phyloP scores from a whole-genome alignment of 805 yeast genomes.

The Yamadazyma olivae region DNA sequence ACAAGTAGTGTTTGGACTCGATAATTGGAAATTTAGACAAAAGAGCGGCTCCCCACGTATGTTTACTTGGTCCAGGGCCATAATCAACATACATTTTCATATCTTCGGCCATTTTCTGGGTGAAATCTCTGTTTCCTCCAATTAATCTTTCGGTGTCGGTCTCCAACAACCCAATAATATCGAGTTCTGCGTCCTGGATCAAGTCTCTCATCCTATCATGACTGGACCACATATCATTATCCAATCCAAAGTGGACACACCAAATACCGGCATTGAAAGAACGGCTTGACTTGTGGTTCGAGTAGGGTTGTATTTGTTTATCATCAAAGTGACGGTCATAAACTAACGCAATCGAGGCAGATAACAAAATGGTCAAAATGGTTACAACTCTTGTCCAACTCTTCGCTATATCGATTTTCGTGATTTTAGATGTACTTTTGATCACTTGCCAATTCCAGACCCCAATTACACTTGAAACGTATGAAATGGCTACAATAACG shows the following conservation, averaged over 20 bases:
- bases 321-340: slow-evolving; percentile 40
- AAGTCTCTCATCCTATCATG: slow-evolving; percentile 87
- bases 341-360: slow-evolving; percentile 53
- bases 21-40: slow-evolving; percentile 92
- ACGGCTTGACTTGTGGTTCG: slow-evolving; percentile 43
- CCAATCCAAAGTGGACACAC: slow-evolving; percentile 97
- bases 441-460: slow-evolving; percentile 36
- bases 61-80: slow-evolving; percentile 97
- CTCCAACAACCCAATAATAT: slow-evolving; percentile 87
- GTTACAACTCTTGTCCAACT: background rate
- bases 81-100: slow-evolving; percentile 92
- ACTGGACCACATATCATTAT: slow-evolving; percentile 97
- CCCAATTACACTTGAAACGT: slow-evolving; percentile 52
- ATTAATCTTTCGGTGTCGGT: slow-evolving; percentile 91
- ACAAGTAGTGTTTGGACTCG: slow-evolving; percentile 82
- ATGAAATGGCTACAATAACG: slow-evolving; percentile 59
- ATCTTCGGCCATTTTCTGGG: slow-evolving; percentile 88
- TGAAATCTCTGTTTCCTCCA: slow-evolving; percentile 93
- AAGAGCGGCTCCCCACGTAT: slow-evolving; percentile 96
- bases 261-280: slow-evolving; percentile 93
- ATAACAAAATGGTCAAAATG: slow-evolving; percentile 42
- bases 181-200: slow-evolving; percentile 81
- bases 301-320: slow-evolving; percentile 36
- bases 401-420: slow-evolving; percentile 10
- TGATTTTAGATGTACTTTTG: slow-evolving; percentile 17